Conservation (phyloP, 1,284 basidiomycete genomes). For the Schizopora paradoxa region DNA sequence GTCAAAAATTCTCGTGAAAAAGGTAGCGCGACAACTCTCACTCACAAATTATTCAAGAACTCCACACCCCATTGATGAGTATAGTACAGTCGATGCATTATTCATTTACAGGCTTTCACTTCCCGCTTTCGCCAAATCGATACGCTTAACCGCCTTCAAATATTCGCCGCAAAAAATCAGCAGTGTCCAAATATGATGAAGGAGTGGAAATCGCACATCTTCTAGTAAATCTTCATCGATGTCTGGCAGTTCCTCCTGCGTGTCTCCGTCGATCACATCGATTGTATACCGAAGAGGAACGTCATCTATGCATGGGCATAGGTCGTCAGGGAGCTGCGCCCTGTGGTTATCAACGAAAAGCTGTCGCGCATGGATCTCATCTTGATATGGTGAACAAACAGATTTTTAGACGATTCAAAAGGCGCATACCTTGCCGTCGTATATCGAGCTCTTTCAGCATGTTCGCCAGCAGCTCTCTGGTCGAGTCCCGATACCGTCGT, state of each 20-base stretch:
- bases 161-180: not conserved
- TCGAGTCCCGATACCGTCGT: conserved; percentile 54
- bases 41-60: too few relatives aligned
- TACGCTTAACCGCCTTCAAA: conserved; percentile 9
- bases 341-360: conserved; percentile 71
- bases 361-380: conserved; percentile 57
- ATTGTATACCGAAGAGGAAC: conserved; percentile 66
- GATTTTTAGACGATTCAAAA: not conserved
- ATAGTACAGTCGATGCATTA: not conserved
- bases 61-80: too few relatives aligned
- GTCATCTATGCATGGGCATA: conserved; percentile 69
- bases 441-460: conserved; percentile 58
- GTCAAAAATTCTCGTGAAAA: too few relatives aligned
- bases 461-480: conserved; percentile 55
- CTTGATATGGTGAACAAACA: conserved; percentile 33
- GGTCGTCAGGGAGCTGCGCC: conserved; percentile 64
- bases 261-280: conserved; percentile 47
- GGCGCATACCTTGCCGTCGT: conserved; percentile 54
- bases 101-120: conserved; percentile 12
- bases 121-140: conserved; percentile 14
- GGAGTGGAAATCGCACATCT: conserved; percentile 33
- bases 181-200: not conserved
- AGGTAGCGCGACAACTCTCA: too few relatives aligned
- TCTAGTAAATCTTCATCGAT: conserved; percentile 53
- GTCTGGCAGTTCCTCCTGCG: conserved; percentile 50